Evolutionary conservation across 768 basidiomycete species (phyloP).

Genomic region (Pleurotus giganteus): DNA sequence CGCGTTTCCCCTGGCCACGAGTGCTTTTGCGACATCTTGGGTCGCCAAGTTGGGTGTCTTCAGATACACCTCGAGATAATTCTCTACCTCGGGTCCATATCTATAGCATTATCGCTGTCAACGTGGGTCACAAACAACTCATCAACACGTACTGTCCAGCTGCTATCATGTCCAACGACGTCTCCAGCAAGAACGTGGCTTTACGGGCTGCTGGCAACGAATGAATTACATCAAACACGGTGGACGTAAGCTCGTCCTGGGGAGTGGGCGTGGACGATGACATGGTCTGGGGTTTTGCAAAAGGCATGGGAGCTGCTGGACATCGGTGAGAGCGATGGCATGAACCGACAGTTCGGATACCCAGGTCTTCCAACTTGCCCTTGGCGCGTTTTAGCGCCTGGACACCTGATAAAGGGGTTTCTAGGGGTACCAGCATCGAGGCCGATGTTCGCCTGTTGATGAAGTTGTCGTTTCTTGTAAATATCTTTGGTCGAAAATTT

Average conservation of each 20-base stretch:
- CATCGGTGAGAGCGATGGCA: neutral
- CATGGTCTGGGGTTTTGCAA: constrained; percentile 2
- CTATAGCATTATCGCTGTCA: constrained; percentile 27
- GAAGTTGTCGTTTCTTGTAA: no score
- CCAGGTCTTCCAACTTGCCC: no score
- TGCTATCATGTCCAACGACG: constrained; percentile 45
- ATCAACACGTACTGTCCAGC: constrained; percentile 42
- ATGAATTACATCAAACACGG: constrained; percentile 47
- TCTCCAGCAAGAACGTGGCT: constrained; percentile 50
- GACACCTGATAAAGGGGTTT: no score
- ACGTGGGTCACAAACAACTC: neutral
- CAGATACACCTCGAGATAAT: constrained; percentile 64
- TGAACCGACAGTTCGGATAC: neutral
- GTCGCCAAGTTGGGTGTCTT: constrained; percentile 55
- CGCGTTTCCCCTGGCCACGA: constrained; percentile 59
- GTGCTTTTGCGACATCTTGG: constrained; percentile 49
- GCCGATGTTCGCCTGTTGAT: no score
- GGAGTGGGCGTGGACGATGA: constrained; percentile 23
- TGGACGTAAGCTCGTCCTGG: constrained; percentile 51
- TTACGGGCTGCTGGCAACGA: constrained; percentile 41
- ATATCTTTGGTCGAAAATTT: no score
- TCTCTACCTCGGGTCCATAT: constrained; percentile 63
- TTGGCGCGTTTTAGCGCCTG: no score
- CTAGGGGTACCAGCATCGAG: no score
- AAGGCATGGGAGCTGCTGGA: constrained; percentile 4